Evolutionary conservation across 441 rosid species (phyloP).

Genomic region (Metrosideros polymorpha): DNA sequence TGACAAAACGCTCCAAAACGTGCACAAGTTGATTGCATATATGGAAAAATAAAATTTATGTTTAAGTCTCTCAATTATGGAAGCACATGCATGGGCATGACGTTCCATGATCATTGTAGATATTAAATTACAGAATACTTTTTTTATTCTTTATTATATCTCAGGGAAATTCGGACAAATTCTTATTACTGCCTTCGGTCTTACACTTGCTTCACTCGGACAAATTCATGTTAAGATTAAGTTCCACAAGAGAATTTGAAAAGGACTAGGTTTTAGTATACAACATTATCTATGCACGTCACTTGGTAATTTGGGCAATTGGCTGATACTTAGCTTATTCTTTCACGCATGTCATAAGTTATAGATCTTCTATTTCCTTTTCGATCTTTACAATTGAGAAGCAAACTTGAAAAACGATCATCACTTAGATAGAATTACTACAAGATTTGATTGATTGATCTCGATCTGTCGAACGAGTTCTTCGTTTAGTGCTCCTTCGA

Average conservation of each 20-base stretch:
- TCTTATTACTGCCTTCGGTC: background rate
- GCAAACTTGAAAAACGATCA: background rate
- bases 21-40: background rate
- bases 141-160: background rate
- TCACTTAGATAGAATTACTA: background rate
- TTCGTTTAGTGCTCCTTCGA: background rate
- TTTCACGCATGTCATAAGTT: background rate
- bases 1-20: background rate
- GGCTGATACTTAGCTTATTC: background rate
- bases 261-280: background rate
- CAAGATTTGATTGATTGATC: background rate
- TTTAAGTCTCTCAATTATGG: background rate
- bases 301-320: background rate
- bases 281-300: background rate
- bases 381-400: background rate
- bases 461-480: background rate
- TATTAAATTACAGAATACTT: background rate
- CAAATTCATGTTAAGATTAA: background rate
- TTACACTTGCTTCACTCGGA: no score
- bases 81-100: background rate
- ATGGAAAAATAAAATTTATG: background rate
- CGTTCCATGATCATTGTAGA: background rate
- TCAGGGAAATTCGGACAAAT: background rate
- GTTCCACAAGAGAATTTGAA: background rate
- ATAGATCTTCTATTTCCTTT: background rate